A percentile compares a stretch with the other conserved stretches of the same genome.
Evolutionary conservation across 2,329 filamentous ascomycete genomes (phyloP).

Genomic region (Calonectria fujianensis): DNA sequence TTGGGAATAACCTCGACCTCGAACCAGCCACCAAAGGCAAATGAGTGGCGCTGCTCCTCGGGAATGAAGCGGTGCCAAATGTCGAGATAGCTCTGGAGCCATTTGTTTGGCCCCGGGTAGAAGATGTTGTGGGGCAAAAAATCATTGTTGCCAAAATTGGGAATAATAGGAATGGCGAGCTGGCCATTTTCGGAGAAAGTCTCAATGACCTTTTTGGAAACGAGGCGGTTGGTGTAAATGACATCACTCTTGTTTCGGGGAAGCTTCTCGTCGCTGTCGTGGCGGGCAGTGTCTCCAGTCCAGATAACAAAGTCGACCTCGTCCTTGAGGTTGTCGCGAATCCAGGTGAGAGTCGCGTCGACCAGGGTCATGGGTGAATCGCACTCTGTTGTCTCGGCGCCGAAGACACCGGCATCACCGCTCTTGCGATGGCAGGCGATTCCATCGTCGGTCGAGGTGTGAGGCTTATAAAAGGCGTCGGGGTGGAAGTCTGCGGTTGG

Average conservation of each 20-base stretch:
- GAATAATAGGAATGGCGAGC: slow-evolving; percentile 86
- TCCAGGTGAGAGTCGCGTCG: slow-evolving; percentile 94
- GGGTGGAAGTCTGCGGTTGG: slow-evolving; percentile 86
- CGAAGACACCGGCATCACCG: slow-evolving; percentile 87
- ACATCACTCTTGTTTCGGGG: slow-evolving; percentile 87
- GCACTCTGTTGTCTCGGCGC: slow-evolving; percentile 91
- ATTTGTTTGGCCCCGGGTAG: slow-evolving; percentile 87
- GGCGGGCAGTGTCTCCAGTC: slow-evolving; percentile 93
- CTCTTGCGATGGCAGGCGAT: slow-evolving; percentile 86
- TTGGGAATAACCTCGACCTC: slow-evolving; percentile 92
- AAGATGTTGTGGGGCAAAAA: slow-evolving; percentile 98
- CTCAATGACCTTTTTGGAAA: slow-evolving; percentile 85
- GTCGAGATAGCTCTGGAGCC: slow-evolving; percentile 84
- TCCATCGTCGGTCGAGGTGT: slow-evolving; percentile 81
- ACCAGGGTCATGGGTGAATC: slow-evolving; percentile 88
- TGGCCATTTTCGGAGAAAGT: slow-evolving; percentile 79
- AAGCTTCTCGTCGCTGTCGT: slow-evolving; percentile 89
- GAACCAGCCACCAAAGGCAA: slow-evolving; percentile 96
- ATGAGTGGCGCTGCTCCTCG: slow-evolving; percentile 92
- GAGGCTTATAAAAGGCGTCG: slow-evolving; percentile 88
- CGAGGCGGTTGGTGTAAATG: slow-evolving; percentile 82
- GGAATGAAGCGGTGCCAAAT: slow-evolving; percentile 94
- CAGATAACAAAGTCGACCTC: slow-evolving; percentile 92
- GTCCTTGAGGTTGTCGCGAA: slow-evolving; percentile 84
- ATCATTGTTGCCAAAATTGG: slow-evolving; percentile 97